Evolutionary conservation across 176 grass and related monocot genomes (phyloP).

Genomic region (Pontederia crassipes): DNA sequence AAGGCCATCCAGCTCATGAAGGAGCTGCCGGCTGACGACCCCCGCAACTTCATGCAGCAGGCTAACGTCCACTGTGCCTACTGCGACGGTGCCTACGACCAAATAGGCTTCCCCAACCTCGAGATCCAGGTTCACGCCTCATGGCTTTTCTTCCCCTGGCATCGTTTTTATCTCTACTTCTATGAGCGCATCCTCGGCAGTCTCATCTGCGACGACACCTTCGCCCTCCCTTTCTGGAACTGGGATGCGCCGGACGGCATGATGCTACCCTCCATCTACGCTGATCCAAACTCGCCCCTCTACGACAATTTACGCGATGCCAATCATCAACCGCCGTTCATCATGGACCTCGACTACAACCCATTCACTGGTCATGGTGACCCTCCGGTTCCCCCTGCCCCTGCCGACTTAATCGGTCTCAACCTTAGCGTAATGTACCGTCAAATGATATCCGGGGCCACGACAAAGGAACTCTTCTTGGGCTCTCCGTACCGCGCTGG

Average conservation of each 20-base stretch:
- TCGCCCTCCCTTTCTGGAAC: conserved; percentile 82
- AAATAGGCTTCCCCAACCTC: conserved; percentile 41
- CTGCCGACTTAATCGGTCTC: conserved; percentile 21
- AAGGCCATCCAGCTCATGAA: conserved; percentile 52
- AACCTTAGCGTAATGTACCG: conserved; percentile 71
- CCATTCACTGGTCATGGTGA: background rate
- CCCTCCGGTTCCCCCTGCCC: conserved; percentile 11
- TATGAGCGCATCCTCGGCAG: conserved; percentile 64
- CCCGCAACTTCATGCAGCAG: conserved; percentile 64
- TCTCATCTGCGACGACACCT: conserved; percentile 60
- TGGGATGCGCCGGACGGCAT: conserved; percentile 63
- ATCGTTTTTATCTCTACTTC: conserved; percentile 53
- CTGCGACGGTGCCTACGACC: conserved; percentile 51
- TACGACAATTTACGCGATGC: conserved; percentile 34
- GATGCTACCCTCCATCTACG: conserved; percentile 41
- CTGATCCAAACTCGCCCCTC: conserved; percentile 26
- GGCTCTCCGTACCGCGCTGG: conserved; percentile 49
- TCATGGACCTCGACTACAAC: conserved; percentile 44
- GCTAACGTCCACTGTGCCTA: conserved; percentile 52
- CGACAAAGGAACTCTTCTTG: conserved; percentile 42
- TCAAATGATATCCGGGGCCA: conserved; percentile 43
- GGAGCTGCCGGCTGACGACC: conserved; percentile 46
- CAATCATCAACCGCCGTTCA: conserved; percentile 38
- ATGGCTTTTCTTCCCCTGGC: conserved; percentile 80
- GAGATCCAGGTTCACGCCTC: conserved; percentile 45